Evolutionary conservation across 495 filamentous ascomycete species (phyloP).

Genomic region (Penicillium soppii): DNA sequence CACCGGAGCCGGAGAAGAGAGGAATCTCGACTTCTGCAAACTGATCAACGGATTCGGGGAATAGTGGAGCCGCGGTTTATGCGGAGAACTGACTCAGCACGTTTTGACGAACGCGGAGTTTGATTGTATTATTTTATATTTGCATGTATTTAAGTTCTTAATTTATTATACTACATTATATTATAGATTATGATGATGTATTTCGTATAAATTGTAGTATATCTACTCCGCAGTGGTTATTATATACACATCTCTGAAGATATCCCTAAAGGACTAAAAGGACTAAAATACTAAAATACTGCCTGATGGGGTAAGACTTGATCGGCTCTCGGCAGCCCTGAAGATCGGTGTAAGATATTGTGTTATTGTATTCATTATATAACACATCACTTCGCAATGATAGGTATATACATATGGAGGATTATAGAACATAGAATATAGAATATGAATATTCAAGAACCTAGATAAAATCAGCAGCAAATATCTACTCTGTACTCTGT

Average conservation of each 20-base stretch:
- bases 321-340: constrained; percentile 28
- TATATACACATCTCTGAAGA: no score
- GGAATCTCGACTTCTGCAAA: constrained; percentile 18
- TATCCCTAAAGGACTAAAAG: no score
- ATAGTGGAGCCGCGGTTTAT: constrained; percentile 35
- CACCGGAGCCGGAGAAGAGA: constrained; percentile 15
- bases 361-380: neutral
- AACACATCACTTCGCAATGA: neutral
- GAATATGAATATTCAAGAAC: no score
- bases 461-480: no score
- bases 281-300: neutral
- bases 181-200: neutral
- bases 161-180: neutral
- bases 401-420: neutral
- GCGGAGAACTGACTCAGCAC: constrained; percentile 27
- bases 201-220: no score
- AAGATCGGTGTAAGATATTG: constrained; percentile 13
- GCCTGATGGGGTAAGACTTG: constrained; percentile 13
- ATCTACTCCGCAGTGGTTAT: no score
- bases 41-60: constrained; percentile 34
- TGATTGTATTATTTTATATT: neutral
- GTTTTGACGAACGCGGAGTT: no score
- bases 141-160: neutral
- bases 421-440: neutral
- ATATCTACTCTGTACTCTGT: neutral